Conservation (phyloP, 108 stramenopile genomes). For the Schizochytrium sp. region DNA sequence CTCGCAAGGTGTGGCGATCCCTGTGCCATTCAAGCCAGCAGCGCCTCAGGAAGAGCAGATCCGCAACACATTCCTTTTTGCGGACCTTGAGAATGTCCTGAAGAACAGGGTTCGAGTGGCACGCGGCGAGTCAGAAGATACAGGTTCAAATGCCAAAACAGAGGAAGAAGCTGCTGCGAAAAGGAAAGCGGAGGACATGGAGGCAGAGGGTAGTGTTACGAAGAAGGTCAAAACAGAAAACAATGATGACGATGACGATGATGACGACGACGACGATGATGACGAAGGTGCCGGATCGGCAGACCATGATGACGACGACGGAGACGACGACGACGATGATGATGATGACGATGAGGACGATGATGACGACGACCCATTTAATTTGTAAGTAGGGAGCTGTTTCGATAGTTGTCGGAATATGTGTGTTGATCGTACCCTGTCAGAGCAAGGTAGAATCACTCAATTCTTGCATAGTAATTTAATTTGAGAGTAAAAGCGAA, state of each 20-base stretch:
- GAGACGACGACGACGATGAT: background rate
- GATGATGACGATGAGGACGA: slow-evolving; percentile 40
- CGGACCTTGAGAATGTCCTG: background rate
- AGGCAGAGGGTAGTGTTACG: background rate
- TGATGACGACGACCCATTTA: slow-evolving; percentile 34
- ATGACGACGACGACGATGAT: slow-evolving; percentile 1
- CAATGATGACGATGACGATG: slow-evolving; percentile 9
- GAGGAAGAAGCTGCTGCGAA: slow-evolving; percentile 23
- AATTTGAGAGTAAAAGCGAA: too few relatives aligned
- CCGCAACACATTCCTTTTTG: slow-evolving; percentile 42
- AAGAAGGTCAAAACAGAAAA: background rate
- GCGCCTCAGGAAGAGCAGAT: slow-evolving; percentile 48
- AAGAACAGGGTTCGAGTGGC: slow-evolving; percentile 5
- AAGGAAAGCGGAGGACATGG: slow-evolving; percentile 16
- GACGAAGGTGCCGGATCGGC: background rate
- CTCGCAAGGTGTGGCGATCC: slow-evolving; percentile 26
- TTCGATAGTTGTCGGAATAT: background rate
- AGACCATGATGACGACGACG: slow-evolving; percentile 22
- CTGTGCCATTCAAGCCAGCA: slow-evolving; percentile 31
- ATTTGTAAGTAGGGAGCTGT: background rate
- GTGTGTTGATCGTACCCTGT: too few relatives aligned
- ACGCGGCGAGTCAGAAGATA: background rate
- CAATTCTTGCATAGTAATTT: too few relatives aligned
- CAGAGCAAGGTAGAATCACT: too few relatives aligned
- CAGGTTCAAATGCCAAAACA: background rate